Evolutionary conservation across 1,139 yeast genomes (phyloP).

Genomic region (Geotrichum citri-aurantii): DNA sequence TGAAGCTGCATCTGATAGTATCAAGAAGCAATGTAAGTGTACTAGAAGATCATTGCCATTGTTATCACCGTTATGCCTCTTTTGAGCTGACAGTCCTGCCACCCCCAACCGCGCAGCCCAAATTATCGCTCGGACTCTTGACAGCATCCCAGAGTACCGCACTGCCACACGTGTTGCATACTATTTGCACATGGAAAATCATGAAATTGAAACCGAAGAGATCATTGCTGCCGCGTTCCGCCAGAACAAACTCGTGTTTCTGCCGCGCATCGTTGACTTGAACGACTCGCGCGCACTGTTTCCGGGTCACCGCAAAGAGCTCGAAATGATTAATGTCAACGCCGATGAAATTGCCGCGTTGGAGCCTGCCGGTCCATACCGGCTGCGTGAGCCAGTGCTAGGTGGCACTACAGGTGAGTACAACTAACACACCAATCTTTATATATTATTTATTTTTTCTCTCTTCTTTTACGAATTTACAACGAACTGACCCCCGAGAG

Average conservation of each 20-base stretch:
- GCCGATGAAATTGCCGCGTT: slow-evolving; percentile 44
- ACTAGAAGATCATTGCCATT: too few relatives aligned
- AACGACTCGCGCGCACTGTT: slow-evolving; percentile 24
- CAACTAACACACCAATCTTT: too few relatives aligned
- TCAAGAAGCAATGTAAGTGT: slow-evolving; percentile 25
- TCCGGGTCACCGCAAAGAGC: slow-evolving; percentile 42
- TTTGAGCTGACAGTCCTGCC: slow-evolving; percentile 23
- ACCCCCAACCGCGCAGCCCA: neutral
- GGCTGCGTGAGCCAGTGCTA: slow-evolving; percentile 58
- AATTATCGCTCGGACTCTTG: slow-evolving; percentile 34
- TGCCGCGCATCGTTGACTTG: slow-evolving; percentile 34
- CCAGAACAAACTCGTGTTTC: slow-evolving; percentile 35
- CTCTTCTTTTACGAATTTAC: neutral
- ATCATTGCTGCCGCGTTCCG: slow-evolving; percentile 49
- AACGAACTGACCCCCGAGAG: slow-evolving; percentile 27
- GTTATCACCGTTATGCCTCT: neutral
- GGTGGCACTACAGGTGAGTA: slow-evolving; percentile 18
- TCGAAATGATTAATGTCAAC: slow-evolving; percentile 52
- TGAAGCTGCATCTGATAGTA: slow-evolving; percentile 17
- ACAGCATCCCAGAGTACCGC: slow-evolving; percentile 39
- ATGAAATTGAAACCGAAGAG: slow-evolving; percentile 53
- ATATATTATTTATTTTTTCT: too few relatives aligned
- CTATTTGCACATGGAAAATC: slow-evolving; percentile 60
- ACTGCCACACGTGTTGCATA: slow-evolving; percentile 50
- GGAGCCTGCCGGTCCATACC: slow-evolving; percentile 62